Base-by-base conservation (phyloP, 2,329 filamentous ascomycete species). In the Emmonsiellopsis sp. region DNA sequence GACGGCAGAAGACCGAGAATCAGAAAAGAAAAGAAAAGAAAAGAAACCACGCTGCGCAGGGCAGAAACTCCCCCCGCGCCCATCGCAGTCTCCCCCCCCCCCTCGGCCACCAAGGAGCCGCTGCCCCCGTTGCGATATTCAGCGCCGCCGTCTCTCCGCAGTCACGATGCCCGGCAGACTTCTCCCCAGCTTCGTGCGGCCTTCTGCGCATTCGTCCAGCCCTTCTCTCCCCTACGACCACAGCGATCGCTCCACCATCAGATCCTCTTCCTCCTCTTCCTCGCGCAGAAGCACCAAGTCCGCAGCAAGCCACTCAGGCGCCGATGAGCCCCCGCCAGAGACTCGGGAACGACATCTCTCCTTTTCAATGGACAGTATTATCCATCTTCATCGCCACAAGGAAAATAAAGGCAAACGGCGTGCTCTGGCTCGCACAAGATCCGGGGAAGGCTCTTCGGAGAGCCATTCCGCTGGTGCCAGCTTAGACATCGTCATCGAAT, bases 401-500 rank as follows among this genome's bases (percentile, higher is more conserved):
- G 57, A 71, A 49, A 62, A 62, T 58, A 72, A 71, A 53, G 70
- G 72, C 33, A 74, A 75, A 61, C 68, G 69, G 42, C 64, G 65
- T 39, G 68, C 64, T 39, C 59, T 69, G n/a, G 63, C 63, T 36
- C 64, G 66, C 6, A 59, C 63, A 21, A 65, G 68, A 46, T 71
- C 69, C 1, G 71, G 70, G 60, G 69, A 72, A 33, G 67, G 68
- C 17, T 51, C 61, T 3, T 40, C 44, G 11, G 54, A 49, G 27
- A 63, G 63, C 46, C 65, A 67, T 1, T 53, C 61, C n/a, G 49
- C 55, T 33, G 63, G 69, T 6, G 61, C 65, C 37, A 78, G 74
- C 57, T 69, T 85, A 58, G 74, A 79, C 55, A 75, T 85, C 62
- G 69, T 77, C 61, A 86, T 96, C 58, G 91, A 96, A 74, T 94